Conservation (phyloP, 2,329 filamentous ascomycete genomes). For the Clarireedia paspali region DNA sequence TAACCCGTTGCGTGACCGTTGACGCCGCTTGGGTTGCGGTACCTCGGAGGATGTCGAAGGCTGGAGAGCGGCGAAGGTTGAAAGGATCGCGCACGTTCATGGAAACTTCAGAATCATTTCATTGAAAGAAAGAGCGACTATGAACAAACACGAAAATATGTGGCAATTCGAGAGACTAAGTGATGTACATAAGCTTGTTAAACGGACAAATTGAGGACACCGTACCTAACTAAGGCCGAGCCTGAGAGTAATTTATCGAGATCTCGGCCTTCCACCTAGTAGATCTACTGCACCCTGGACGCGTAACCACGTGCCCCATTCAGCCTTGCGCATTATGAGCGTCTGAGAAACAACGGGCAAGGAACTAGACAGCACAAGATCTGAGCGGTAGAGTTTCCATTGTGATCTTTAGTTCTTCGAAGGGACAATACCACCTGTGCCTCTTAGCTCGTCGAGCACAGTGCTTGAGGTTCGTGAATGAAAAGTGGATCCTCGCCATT, state of each 20-base stretch:
- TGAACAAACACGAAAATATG: background rate
- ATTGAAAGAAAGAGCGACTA: constrained; percentile 17
- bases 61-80: constrained; percentile 33
- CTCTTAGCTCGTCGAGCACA: too few relatives aligned
- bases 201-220: background rate
- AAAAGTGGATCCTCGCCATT: background rate
- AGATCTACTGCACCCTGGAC: too few relatives aligned
- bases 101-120: constrained; percentile 22
- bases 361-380: too few relatives aligned
- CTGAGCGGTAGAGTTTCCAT: too few relatives aligned
- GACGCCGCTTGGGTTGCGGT: constrained; percentile 39
- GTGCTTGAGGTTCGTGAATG: too few relatives aligned
- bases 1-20: constrained; percentile 40
- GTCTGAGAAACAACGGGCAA: too few relatives aligned
- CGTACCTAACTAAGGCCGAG: background rate
- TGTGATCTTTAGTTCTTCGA: too few relatives aligned
- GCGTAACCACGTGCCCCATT: too few relatives aligned
- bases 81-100: constrained; percentile 33
- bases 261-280: too few relatives aligned
- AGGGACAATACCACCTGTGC: too few relatives aligned
- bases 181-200: background rate
- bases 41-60: constrained; percentile 43
- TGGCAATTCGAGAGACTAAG: background rate
- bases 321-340: too few relatives aligned
- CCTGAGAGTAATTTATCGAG: too few relatives aligned